Evolutionary conservation across 768 basidiomycete genomes (phyloP).

Genomic region (Mycena vitilis): DNA sequence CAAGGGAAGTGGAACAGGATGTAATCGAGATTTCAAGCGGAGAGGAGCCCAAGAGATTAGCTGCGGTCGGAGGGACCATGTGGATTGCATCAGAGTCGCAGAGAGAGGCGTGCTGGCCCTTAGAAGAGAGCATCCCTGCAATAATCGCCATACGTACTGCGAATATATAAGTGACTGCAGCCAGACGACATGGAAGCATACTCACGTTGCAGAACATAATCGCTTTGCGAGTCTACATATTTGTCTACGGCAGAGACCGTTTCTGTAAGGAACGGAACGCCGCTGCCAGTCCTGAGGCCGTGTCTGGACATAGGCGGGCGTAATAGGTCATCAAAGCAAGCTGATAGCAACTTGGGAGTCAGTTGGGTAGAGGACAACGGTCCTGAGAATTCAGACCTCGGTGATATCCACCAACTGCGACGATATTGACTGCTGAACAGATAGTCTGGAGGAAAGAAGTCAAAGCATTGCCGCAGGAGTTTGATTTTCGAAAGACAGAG

Average conservation of each 20-base stretch:
- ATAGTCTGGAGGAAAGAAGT: neutral
- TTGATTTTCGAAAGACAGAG: constrained; percentile 2
- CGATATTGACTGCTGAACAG: neutral
- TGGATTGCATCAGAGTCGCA: neutral
- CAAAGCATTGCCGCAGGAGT: constrained; percentile 11
- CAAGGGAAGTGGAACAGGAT: no score
- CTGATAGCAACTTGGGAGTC: neutral
- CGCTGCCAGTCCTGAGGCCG: neutral
- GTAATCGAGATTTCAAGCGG: no score
- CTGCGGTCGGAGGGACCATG: no score
- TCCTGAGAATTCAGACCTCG: neutral
- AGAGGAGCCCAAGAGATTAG: no score
- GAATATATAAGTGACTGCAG: neutral
- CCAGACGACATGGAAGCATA: neutral
- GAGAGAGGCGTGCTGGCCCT: neutral
- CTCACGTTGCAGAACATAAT: constrained; percentile 17
- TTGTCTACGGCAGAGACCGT: constrained; percentile 2
- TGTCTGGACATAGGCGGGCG: neutral
- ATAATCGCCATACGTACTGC: constrained; percentile 21
- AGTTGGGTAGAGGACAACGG: neutral
- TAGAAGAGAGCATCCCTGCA: neutral
- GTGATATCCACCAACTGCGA: constrained; percentile 11
- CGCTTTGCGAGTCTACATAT: constrained; percentile 13
- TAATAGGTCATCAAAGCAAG: constrained; percentile 2
- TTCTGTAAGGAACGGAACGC: neutral